Evolutionary conservation across 108 stramenopile genomes (phyloP).

Genomic region (Pseudonitzschia multiseries): DNA sequence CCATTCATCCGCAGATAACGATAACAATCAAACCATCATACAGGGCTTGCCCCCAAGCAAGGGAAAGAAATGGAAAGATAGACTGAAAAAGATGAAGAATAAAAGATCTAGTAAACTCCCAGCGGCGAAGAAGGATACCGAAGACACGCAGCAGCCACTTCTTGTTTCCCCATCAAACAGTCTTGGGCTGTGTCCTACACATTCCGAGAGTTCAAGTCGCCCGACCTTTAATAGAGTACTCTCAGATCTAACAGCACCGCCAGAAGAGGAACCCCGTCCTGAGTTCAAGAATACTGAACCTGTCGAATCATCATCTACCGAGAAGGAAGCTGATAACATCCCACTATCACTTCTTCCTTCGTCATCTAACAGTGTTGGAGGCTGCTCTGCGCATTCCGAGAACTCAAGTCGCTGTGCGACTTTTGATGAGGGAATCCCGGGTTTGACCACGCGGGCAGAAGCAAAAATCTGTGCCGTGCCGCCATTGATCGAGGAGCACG

Average conservation of each 20-base stretch:
- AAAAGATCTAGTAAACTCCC: background rate
- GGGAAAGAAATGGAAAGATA: slow-evolving; percentile 24
- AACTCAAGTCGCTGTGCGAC: background rate
- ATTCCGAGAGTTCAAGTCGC: background rate
- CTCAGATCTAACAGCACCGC: background rate
- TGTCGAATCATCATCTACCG: background rate
- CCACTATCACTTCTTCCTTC: background rate
- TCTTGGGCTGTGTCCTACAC: background rate
- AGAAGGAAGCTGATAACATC: background rate
- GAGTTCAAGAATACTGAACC: too few relatives aligned
- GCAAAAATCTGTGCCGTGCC: background rate
- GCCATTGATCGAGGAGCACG: background rate
- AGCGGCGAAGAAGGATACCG: background rate
- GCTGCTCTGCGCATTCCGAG: background rate
- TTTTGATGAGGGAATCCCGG: slow-evolving; percentile 1
- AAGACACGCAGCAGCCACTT: background rate
- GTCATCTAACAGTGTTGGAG: background rate
- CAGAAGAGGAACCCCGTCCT: background rate
- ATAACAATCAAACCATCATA: slow-evolving; percentile 7
- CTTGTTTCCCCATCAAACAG: background rate
- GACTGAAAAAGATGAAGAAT: slow-evolving; percentile 15
- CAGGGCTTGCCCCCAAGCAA: slow-evolving; percentile 16
- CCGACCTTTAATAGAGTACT: slow-evolving; percentile 5
- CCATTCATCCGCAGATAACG: background rate
- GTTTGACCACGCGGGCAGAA: background rate